Evolutionary conservation across 2,329 filamentous ascomycete genomes (phyloP), one percentile per base, ranked within the genome.

Genomic region (Bipolaris cookei): DNA sequence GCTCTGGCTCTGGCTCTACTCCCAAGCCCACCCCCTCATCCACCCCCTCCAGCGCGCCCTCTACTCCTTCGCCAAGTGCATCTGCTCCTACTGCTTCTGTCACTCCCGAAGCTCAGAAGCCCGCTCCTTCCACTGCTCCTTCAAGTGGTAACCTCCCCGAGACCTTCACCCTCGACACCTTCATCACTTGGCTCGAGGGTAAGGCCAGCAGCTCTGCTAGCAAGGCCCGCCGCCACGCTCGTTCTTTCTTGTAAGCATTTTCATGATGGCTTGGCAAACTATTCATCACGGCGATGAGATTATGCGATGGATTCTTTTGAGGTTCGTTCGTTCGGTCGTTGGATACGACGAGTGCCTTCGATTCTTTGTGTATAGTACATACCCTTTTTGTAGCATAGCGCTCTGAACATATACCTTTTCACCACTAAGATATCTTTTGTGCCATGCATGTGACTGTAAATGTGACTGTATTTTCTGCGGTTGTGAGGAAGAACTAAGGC

Each of bases 131-230:
- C 4, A 45, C 62, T 34, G 54, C 62, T 44, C 61, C 64, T 41
- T 64, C 66, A 16, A 52, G 58, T 37, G 52, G 56, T 25, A 54
- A 47, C 14, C 64, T 72, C 10, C 69, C 73, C 45, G 58, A 68
- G 59, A 66, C 64, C 56, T 76, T 74, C 68, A 76, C 72, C 43
- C 49, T 74, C 41, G 66, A 72, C 38, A 68, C 68, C 21, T 72
- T 76, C 61, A 71, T 75, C 52, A 55, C 65, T 1, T 75, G 72
- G 72, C 65, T 76, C 43, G 64, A 72, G 67, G 60, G 64, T 42
- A 64, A 67, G 68, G 55, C 59, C 13, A 60, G 60, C 50, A 51
- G 54, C 11, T 54, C 63, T 30, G 45, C 64, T 10, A 51, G 51
- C 56, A 69, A 69, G 59, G 63, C 62, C 42, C 68, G 70, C 55